Conservation (phyloP, 306 rosid genomes). For the Clitoria ternatea region DNA sequence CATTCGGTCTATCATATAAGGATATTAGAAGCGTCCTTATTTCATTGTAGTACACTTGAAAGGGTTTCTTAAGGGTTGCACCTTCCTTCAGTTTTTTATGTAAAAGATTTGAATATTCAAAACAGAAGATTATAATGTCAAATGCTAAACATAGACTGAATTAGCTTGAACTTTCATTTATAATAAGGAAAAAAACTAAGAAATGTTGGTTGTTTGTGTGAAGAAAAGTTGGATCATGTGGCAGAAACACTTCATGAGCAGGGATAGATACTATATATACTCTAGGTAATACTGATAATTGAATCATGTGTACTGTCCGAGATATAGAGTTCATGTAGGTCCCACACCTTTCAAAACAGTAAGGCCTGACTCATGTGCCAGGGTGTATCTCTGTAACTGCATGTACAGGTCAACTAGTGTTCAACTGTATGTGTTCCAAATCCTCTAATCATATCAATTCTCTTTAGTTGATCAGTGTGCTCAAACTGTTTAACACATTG, state of each 20-base stretch:
- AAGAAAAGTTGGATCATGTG: neutral
- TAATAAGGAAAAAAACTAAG: neutral
- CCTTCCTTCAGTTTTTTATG: neutral
- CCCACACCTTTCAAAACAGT: neutral
- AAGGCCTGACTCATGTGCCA: neutral
- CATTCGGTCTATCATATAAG: neutral
- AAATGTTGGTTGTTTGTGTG: neutral
- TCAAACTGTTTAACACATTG: neutral
- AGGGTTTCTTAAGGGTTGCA: neutral
- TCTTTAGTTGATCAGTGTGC: slow-evolving; percentile 1
- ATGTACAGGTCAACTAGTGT: slow-evolving; percentile 15
- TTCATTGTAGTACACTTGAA: neutral
- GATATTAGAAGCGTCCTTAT: neutral
- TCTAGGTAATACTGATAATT: neutral
- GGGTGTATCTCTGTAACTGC: slow-evolving; percentile 9
- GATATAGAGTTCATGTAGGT: neutral
- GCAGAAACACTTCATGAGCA: slow-evolving; percentile 13
- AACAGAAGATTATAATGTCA: neutral
- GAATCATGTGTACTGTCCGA: neutral
- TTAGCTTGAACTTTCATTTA: neutral
- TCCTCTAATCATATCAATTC: neutral
- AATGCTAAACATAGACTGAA: neutral
- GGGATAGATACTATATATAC: neutral
- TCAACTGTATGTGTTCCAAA: slow-evolving; percentile 2
- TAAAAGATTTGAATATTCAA: neutral